phyloP scores from a whole-genome alignment of 1,284 basidiomycete genomes.

The Anthracocystis setariae region DNA sequence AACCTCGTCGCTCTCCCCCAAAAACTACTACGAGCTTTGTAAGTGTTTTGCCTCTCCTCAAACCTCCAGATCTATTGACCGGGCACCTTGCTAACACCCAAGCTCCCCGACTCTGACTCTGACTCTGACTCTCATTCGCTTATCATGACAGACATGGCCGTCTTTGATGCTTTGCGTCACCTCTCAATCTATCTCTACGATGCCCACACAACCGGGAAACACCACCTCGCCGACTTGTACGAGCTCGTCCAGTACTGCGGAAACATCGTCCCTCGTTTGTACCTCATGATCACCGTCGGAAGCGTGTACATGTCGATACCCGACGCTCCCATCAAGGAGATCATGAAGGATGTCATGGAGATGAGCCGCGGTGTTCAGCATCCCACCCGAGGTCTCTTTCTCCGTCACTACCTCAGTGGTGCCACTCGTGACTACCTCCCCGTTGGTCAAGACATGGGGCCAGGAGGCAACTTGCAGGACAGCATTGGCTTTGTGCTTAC shows the following conservation, averaged over 20 bases:
- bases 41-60: slow-evolving; percentile 13
- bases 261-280: slow-evolving; percentile 66
- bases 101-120: too few relatives aligned
- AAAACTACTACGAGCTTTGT: slow-evolving; percentile 67
- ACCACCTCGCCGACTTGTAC: slow-evolving; percentile 67
- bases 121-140: too few relatives aligned
- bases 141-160: slow-evolving; percentile 66
- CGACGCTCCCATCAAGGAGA: slow-evolving; percentile 67
- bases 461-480: slow-evolving; percentile 63
- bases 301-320: slow-evolving; percentile 68
- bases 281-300: slow-evolving; percentile 68
- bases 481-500: slow-evolving; percentile 66
- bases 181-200: slow-evolving; percentile 67
- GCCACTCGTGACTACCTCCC: slow-evolving; percentile 66
- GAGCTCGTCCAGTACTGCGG: slow-evolving; percentile 68
- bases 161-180: slow-evolving; percentile 65
- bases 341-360: slow-evolving; percentile 68
- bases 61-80: background rate
- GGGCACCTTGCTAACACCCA: background rate
- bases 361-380: slow-evolving; percentile 67
- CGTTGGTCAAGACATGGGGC: slow-evolving; percentile 59
- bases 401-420: slow-evolving; percentile 66
- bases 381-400: slow-evolving; percentile 66
- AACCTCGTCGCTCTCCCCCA: slow-evolving; percentile 62
- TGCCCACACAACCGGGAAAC: slow-evolving; percentile 62